Evolutionary conservation across 176 grass and related monocot species (phyloP).

Genomic region (Guadua angustifolia): DNA sequence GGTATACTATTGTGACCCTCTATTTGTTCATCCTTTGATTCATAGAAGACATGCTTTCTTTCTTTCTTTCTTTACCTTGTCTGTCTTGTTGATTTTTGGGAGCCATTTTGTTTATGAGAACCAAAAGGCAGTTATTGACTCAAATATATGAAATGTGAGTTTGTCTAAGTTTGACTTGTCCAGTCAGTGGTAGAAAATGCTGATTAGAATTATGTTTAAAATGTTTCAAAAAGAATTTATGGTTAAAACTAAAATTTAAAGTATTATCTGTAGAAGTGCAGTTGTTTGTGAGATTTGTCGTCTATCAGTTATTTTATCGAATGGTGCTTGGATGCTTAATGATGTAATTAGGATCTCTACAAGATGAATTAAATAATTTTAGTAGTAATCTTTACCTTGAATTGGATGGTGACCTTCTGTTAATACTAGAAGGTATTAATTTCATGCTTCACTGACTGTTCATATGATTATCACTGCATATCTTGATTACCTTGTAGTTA

Average conservation of each 20-base stretch:
- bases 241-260: neutral
- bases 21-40: neutral
- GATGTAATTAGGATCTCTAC: too few species aligned
- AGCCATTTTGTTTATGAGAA: neutral
- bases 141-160: neutral
- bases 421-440: too few species aligned
- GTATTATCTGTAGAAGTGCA: neutral
- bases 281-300: slow-evolving; percentile 42
- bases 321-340: slow-evolving; percentile 66
- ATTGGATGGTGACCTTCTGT: too few species aligned
- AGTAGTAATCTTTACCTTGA: too few species aligned
- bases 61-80: neutral
- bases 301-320: slow-evolving; percentile 88
- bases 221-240: neutral
- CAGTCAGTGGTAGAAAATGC: neutral
- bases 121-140: neutral
- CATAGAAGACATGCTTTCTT: neutral
- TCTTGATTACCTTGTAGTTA: too few species aligned
- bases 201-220: neutral
- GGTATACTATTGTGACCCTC: slow-evolving; percentile 47
- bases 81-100: neutral
- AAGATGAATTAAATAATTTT: too few species aligned
- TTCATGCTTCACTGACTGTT: too few species aligned
- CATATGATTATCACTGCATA: too few species aligned
- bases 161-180: neutral